Conservation (phyloP, 2,329 filamentous ascomycete species). For the Pseudopyricularia cyperi region DNA sequence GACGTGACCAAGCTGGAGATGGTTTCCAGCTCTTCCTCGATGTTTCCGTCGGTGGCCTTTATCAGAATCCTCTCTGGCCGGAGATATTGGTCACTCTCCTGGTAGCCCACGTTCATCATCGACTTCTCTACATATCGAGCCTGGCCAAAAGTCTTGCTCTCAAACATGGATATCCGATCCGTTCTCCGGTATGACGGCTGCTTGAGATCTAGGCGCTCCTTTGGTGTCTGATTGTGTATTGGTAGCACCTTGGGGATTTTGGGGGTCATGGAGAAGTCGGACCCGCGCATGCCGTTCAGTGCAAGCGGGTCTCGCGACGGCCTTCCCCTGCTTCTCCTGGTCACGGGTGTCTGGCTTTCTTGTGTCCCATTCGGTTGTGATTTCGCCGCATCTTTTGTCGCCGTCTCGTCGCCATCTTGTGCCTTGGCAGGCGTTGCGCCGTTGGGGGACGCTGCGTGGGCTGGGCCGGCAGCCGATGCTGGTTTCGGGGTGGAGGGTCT, state of each 20-base stretch:
- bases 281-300: slow-evolving; percentile 33
- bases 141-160: slow-evolving; percentile 74
- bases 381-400: not conserved
- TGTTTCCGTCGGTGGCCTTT: slow-evolving; percentile 44
- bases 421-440: not conserved
- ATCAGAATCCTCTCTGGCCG: slow-evolving; percentile 63
- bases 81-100: slow-evolving; percentile 82
- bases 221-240: slow-evolving; percentile 66
- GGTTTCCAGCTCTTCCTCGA: slow-evolving; percentile 46
- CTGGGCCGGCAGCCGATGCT: not conserved
- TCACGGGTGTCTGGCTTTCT: slow-evolving; percentile 16
- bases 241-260: slow-evolving; percentile 55
- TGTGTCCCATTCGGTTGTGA: not conserved
- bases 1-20: slow-evolving; percentile 25
- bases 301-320: slow-evolving; percentile 36
- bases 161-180: slow-evolving; percentile 68
- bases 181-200: slow-evolving; percentile 62
- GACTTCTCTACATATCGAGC: slow-evolving; percentile 89
- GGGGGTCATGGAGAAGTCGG: slow-evolving; percentile 21
- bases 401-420: not conserved
- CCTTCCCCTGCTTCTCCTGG: slow-evolving; percentile 27
- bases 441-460: not conserved
- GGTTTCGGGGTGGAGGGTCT: slow-evolving; percentile 14
- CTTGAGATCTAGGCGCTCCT: slow-evolving; percentile 67
- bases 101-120: slow-evolving; percentile 92